Conservation (phyloP, 2,329 filamentous ascomycete species). For the Sarocladiaceae sp. region DNA sequence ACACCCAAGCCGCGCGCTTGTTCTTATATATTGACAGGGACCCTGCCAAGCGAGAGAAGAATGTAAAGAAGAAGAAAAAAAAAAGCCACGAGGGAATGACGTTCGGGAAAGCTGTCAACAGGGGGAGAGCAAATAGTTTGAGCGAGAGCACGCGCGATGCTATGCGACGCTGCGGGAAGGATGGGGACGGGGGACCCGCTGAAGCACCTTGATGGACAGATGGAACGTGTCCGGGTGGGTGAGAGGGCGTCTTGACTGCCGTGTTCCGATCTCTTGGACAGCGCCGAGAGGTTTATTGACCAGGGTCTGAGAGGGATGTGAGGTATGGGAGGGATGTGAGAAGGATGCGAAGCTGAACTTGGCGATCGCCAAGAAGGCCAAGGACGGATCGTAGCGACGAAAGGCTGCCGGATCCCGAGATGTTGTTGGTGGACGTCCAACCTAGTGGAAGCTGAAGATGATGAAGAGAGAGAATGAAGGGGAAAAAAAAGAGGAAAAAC, state of each 20-base stretch:
- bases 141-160: too few relatives aligned
- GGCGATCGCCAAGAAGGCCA: slow-evolving; percentile 3
- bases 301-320: background rate
- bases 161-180: too few relatives aligned
- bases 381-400: slow-evolving; percentile 4
- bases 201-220: background rate
- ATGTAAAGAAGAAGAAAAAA: too few relatives aligned
- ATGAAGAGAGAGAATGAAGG: background rate
- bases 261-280: too few relatives aligned
- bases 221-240: background rate
- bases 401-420: background rate
- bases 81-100: too few relatives aligned
- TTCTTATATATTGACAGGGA: too few relatives aligned
- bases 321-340: background rate
- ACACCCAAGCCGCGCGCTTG: too few relatives aligned
- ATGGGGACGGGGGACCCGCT: background rate
- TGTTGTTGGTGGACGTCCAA: too few relatives aligned
- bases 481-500: background rate
- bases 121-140: too few relatives aligned
- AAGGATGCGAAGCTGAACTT: background rate
- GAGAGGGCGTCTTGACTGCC: background rate
- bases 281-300: background rate
- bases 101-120: too few relatives aligned
- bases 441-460: background rate
- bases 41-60: too few relatives aligned